Evolutionary conservation across 306 rosid species (phyloP).

Genomic region (Acmispon strigosus): DNA sequence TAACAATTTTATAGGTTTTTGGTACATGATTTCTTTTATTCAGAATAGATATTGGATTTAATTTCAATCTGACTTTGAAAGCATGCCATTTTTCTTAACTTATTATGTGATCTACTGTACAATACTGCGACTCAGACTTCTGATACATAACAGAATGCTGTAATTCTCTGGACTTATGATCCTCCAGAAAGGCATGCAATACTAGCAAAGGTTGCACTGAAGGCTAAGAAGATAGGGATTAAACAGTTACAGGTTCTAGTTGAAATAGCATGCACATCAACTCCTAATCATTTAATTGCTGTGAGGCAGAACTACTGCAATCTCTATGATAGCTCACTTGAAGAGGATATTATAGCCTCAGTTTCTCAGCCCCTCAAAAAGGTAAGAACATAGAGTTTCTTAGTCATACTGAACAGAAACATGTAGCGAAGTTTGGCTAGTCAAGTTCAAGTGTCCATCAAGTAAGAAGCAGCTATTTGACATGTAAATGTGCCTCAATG

Average conservation of each 20-base stretch:
- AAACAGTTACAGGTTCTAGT: conserved; percentile 52
- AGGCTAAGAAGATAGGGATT: conserved; percentile 34
- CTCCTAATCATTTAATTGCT: conserved; percentile 75
- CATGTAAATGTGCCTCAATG: not conserved
- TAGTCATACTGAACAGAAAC: not conserved
- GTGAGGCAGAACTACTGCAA: conserved; percentile 76
- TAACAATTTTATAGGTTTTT: not conserved
- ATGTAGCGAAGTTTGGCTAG: not conserved
- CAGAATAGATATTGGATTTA: not conserved
- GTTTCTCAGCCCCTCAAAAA: conserved; percentile 57
- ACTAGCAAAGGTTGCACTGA: conserved; percentile 55
- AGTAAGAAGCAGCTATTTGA: not conserved
- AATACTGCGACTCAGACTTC: not conserved
- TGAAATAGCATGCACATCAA: conserved; percentile 85
- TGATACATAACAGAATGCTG: conserved; percentile 54
- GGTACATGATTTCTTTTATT: not conserved
- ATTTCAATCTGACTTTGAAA: not conserved
- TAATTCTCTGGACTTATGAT: conserved; percentile 66
- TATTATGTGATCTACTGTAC: not conserved
- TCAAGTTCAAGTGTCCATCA: not conserved
- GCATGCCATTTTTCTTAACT: not conserved
- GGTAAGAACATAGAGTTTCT: conserved; percentile 37
- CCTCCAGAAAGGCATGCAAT: conserved; percentile 83
- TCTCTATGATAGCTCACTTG: conserved; percentile 69
- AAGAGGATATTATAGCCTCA: conserved; percentile 67